A percentile compares a stretch with the other conserved stretches of the same genome.
Evolutionary conservation across 2,329 filamentous ascomycete species (phyloP).

Genomic region (Dendryphion nanum): DNA sequence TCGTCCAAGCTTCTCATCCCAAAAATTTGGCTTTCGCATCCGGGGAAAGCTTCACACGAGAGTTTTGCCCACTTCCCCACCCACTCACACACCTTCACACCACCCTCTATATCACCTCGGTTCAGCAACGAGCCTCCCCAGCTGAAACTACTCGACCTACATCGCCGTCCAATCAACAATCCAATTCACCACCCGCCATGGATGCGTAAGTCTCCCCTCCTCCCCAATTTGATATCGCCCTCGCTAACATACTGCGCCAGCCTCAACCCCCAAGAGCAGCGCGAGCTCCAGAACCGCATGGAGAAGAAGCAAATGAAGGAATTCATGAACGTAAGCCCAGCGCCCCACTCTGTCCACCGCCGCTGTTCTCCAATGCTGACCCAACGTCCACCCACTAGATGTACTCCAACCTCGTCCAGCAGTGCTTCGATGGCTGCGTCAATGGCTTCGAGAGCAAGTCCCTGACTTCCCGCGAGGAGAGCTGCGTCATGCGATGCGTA

Average conservation of each 20-base stretch:
- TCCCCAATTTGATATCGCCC: not conserved
- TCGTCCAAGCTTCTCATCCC: not conserved
- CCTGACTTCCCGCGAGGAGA: slow-evolving; percentile 80
- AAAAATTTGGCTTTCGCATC: not conserved
- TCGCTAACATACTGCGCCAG: slow-evolving; percentile 41
- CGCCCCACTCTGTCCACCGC: no score
- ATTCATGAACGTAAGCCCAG: slow-evolving; percentile 80
- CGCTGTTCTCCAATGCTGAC: not conserved
- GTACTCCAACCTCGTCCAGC: slow-evolving; percentile 73
- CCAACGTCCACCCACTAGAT: slow-evolving; percentile 46
- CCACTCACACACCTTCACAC: no score
- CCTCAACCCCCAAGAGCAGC: slow-evolving; percentile 77
- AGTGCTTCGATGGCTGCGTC: slow-evolving; percentile 96
- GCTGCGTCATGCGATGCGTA: slow-evolving; percentile 91
- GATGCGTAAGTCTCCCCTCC: slow-evolving; percentile 31
- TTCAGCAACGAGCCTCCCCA: no score
- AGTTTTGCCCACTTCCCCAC: no score
- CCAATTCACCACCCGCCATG: no score
- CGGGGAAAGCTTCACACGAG: no score
- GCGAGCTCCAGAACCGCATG: slow-evolving; percentile 90
- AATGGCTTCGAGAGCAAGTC: slow-evolving; percentile 99
- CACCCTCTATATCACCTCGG: no score
- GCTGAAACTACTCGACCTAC: no score
- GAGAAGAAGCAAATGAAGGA: slow-evolving; percentile 99
- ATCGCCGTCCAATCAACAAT: no score